Evolutionary conservation across 805 yeast genomes (phyloP).

Genomic region (Saccharomycopsis synnaedendra): DNA sequence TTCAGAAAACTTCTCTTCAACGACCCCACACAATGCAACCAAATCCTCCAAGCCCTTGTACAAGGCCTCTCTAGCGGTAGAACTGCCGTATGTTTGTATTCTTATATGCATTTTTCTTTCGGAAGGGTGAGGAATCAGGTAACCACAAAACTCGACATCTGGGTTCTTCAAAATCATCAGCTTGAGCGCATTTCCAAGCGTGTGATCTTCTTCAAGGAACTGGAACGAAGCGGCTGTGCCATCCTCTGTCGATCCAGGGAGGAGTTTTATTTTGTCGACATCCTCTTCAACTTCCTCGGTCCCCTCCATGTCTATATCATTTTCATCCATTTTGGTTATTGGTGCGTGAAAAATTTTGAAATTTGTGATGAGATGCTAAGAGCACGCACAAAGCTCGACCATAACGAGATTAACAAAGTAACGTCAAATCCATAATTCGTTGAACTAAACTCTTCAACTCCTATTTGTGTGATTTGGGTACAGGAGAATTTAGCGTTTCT

Average conservation of each 20-base stretch:
- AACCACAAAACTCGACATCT: constrained; percentile 96
- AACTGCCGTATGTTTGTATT: constrained; percentile 81
- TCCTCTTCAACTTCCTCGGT: constrained; percentile 14
- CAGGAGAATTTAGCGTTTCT: no score
- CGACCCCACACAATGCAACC: constrained; percentile 67
- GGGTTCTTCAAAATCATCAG: constrained; percentile 96
- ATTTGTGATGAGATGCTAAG: background rate
- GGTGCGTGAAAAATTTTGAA: background rate
- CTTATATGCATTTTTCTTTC: constrained; percentile 82
- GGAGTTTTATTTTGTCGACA: constrained; percentile 18
- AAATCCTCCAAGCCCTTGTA: constrained; percentile 86
- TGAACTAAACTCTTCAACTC: no score
- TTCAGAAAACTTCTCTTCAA: constrained; percentile 69
- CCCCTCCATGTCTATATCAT: constrained; percentile 2
- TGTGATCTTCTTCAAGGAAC: constrained; percentile 88
- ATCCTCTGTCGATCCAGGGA: constrained; percentile 86
- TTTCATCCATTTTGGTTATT: background rate
- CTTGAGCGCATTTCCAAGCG: constrained; percentile 87
- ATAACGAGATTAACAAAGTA: background rate
- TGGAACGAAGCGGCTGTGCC: constrained; percentile 94
- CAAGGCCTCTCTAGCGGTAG: constrained; percentile 85
- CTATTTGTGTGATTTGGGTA: no score
- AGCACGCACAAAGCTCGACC: background rate
- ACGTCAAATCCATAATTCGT: no score
- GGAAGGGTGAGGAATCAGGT: constrained; percentile 96